phyloP scores from a whole-genome alignment of 768 basidiomycete genomes.

The Tephrocybe sp. region DNA sequence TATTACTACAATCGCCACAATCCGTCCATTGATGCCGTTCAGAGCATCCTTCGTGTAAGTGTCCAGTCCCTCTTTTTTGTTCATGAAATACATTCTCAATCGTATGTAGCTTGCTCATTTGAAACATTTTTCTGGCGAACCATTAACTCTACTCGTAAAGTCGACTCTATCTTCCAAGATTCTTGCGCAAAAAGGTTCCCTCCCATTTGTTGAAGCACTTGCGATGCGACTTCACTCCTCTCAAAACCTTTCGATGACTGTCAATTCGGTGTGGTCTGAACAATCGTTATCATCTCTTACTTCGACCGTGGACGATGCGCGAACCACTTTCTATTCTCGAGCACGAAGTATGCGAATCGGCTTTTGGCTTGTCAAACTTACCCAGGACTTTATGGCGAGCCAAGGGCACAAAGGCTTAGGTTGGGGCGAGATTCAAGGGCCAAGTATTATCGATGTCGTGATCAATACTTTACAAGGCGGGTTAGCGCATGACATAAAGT shows the following conservation, averaged over 20 bases:
- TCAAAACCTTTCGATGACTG: not conserved
- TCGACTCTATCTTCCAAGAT: slow-evolving; percentile 22
- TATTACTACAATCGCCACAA: slow-evolving; percentile 59
- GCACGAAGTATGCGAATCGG: slow-evolving; percentile 17
- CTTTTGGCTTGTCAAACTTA: slow-evolving; percentile 25
- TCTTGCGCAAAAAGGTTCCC: slow-evolving; percentile 18
- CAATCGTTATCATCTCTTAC: slow-evolving; percentile 30
- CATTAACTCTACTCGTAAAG: slow-evolving; percentile 44
- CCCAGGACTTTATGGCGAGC: slow-evolving; percentile 42
- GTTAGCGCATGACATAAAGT: slow-evolving; percentile 39
- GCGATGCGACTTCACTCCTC: slow-evolving; percentile 31
- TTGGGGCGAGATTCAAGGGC: slow-evolving; percentile 24
- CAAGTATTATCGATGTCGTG: slow-evolving; percentile 37
- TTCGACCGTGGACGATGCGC: slow-evolving; percentile 34
- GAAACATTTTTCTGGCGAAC: slow-evolving; percentile 66
- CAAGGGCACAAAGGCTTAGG: slow-evolving; percentile 41
- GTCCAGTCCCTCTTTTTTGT: not conserved
- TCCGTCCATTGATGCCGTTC: slow-evolving; percentile 52
- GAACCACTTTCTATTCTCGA: slow-evolving; percentile 29
- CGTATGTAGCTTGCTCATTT: slow-evolving; percentile 53
- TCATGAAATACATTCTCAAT: not conserved
- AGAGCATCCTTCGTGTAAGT: slow-evolving; percentile 61
- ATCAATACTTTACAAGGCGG: slow-evolving; percentile 43
- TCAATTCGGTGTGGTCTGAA: slow-evolving; percentile 21
- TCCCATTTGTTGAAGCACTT: slow-evolving; percentile 33